These are phyloP conservation scores for Suillus decipiens DNA, from an alignment of 768 basidiomycete species.

Conservation along the genomic window DNA sequence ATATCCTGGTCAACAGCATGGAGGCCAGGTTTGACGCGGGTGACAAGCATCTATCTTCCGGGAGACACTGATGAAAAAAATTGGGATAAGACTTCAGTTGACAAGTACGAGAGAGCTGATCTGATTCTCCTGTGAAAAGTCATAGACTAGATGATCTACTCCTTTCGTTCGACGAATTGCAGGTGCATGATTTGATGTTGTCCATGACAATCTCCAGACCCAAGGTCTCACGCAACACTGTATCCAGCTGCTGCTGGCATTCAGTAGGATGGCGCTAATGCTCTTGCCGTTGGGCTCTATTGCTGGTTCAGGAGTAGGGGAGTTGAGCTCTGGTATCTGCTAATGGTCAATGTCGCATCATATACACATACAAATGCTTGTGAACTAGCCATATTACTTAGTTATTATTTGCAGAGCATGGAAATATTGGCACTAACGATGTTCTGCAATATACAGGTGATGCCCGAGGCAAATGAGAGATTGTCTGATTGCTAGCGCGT, in stretches of 20 bases:
- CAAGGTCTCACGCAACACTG: constrained; percentile 17
- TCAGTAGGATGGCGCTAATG: constrained; percentile 20
- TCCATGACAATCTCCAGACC: constrained; percentile 18
- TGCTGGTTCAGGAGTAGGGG: not conserved
- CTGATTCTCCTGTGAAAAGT: constrained; percentile 23
- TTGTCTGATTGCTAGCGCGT: not conserved
- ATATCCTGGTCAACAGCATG: constrained; percentile 41
- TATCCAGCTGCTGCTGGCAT: constrained; percentile 18
- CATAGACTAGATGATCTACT: constrained; percentile 22
- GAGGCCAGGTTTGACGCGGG: constrained; percentile 32
- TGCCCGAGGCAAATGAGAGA: not conserved
- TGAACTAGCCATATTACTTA: not conserved
- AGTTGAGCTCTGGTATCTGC: not conserved
- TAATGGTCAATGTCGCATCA: not conserved
- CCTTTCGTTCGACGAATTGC: constrained; percentile 18
- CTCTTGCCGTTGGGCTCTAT: constrained; percentile 16
- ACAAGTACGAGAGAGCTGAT: constrained; percentile 39
- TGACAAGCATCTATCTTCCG: constrained; percentile 25
- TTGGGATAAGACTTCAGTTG: constrained; percentile 47
- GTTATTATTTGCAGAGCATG: not conserved
- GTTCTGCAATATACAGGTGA: not conserved
- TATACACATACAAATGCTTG: not conserved
- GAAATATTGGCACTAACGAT: not conserved
- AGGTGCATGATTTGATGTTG: constrained; percentile 11
- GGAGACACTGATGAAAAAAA: constrained; percentile 46